Evolutionary conservation across 2,329 filamentous ascomycete genomes (phyloP), one percentile per base, ranked within the genome.

Genomic region (Alternaria sp.): DNA sequence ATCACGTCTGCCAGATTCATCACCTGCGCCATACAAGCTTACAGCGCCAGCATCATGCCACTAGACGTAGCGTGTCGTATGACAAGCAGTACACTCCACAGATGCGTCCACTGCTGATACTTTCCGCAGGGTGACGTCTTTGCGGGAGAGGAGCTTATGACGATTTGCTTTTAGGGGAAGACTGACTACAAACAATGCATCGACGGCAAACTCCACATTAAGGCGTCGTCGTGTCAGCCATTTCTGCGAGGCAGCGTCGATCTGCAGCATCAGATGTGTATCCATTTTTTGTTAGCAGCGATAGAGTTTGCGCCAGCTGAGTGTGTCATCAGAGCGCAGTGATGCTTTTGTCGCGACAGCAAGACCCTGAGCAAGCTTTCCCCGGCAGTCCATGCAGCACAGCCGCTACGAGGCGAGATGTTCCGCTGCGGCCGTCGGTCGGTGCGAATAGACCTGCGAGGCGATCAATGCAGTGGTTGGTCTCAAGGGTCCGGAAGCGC

Each of bases 161-260:
- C 40, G 45, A 51, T 53, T 58, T 56, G 52, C 56, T 48, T 50
- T 49, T 54, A 36, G 31, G 42, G 42, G 51, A 56, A 51, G 48
- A 41, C 42, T 36, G 50, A 58, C 51, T 57, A 44, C 58, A 28
- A 40, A 48, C 44, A 41, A 58, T 53, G 53, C 44, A 46, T 54
- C 31, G 51, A 55, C 36, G 63, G 53, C 49, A 56, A 64, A 66
- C 58, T 63, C 58, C 51, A 56, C 31, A 49, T 36, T 29, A 59
- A 58, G 59, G 56, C 61, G 59, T 62, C 46, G 61, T 59, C 56
- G 48, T 62, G 54, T 62, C 72, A 75, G 73, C 73, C 72, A 64
- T 72, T 72, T 65, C 72, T 71, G 72, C 65, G 58, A 65, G 62
- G 60, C 60, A 56, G 64, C 56, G 70, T 71, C 68, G 73, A 77